Percentiles rank a stretch among this genome's conserved stretches.
phyloP scores from a whole-genome alignment of 768 basidiomycete genomes.

The Galerina sulciceps region DNA sequence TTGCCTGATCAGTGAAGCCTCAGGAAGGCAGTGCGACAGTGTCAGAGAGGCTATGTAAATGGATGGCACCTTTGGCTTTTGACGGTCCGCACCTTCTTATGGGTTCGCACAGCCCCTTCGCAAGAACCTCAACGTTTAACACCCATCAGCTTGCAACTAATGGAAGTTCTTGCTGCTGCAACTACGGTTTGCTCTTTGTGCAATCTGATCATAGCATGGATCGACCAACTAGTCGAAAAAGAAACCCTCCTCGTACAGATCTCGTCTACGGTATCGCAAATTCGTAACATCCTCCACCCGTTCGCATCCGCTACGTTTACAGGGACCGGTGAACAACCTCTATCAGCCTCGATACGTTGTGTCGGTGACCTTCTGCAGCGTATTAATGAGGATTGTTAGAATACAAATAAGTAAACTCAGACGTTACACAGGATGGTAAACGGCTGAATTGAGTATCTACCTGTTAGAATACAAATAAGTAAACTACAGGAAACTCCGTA shows the following conservation, averaged over 20 bases:
- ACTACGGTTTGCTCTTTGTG: conserved; percentile 5
- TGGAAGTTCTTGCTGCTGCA: conserved; percentile 8
- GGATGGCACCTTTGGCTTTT: too few relatives aligned
- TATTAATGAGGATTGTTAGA: conserved; percentile 6
- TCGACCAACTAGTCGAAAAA: conserved; percentile 1
- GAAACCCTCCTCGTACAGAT: conserved; percentile 1
- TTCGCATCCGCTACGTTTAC: background rate
- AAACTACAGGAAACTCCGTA: background rate
- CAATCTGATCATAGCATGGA: conserved; percentile 1
- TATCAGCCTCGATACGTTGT: background rate
- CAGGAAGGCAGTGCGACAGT: too few relatives aligned
- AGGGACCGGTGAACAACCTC: background rate
- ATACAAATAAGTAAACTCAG: background rate
- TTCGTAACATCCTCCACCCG: conserved; percentile 4
- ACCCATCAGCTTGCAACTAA: background rate
- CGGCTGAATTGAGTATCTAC: background rate
- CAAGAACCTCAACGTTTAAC: too few relatives aligned
- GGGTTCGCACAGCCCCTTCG: too few relatives aligned
- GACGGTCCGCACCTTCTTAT: too few relatives aligned
- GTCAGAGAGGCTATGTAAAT: too few relatives aligned
- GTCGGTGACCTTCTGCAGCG: conserved; percentile 3
- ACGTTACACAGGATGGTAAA: background rate
- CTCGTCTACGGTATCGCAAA: background rate
- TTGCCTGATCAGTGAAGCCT: too few relatives aligned
- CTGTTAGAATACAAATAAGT: background rate